Evolutionary conservation across 2,329 filamentous ascomycete genomes (phyloP), one percentile per base, ranked within the genome.

Genomic region (Daldinia sp.): DNA sequence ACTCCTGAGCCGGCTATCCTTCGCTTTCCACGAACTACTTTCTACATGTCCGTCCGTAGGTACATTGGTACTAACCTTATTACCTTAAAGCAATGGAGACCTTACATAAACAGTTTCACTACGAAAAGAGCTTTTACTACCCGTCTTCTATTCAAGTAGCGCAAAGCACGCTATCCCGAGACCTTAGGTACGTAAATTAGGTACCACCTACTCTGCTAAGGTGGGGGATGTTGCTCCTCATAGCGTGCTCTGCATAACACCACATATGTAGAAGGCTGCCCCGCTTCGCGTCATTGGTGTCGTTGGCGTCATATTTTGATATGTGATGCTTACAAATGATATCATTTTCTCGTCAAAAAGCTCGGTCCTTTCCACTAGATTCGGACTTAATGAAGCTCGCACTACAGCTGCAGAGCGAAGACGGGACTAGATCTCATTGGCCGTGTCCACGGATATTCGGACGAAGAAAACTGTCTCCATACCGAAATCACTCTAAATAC

Each of bases 291-390:
- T 70, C 71, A 60, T 60, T 75, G 71, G 62, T 73, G 51, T 70
- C 70, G 59, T 60, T 75, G 71, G 62, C 74, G 73, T 75, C 74
- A 75, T 76, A 73, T 59, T 59, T 68, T 54, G 51, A 51, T 63
- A 62, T 62, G 35, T 30, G 53, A 46, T 66, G 73, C 74, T 76
- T 73, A 76, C 72, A 76, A 76, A 76, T 76, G 73, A 76, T 75
- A 76, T 76, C 74, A 75, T 74, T 60, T 62, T 51, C 13, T 18
- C 58, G 58, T 51, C 63, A 42, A 61, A 37, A 57, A 66, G 59
- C 46, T 71, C 71, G 71, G 69, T 60, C 63, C 57, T 71, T 56
- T 26, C 2, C 15, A 41, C 37, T 55, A 46, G 48, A 37, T 64
- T 59, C 58, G 70, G 62, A 72, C 69, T 70, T 65, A 68, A 63